Conservation (phyloP, 2,329 filamentous ascomycete species). For the Capronia coronata region DNA sequence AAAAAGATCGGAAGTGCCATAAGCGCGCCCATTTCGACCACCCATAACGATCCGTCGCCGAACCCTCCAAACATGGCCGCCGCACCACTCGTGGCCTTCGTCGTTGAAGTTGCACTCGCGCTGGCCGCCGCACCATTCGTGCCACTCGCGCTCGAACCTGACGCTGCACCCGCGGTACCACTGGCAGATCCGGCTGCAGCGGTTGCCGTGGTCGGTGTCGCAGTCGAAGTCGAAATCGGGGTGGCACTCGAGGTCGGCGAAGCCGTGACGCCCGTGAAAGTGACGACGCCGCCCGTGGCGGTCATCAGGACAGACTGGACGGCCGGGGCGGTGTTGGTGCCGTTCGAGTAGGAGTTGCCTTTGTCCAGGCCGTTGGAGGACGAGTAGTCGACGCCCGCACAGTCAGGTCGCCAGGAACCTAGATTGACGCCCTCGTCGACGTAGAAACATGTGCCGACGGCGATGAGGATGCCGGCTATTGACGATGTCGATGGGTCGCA, state of each 20-base stretch:
- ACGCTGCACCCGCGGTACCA: not conserved
- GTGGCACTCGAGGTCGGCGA: not conserved
- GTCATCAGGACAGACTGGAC: not conserved
- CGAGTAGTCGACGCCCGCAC: constrained; percentile 9
- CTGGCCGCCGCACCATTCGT: not conserved
- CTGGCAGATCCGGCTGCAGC: too few relatives aligned
- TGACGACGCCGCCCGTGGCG: constrained; percentile 9
- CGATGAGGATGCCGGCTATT: constrained; percentile 10
- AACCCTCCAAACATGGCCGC: not conserved
- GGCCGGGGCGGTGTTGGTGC: not conserved
- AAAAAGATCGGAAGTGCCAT: too few relatives aligned
- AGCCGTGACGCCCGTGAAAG: constrained; percentile 1
- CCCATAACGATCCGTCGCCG: too few relatives aligned
- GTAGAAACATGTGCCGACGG: constrained; percentile 15
- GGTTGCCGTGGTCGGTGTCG: not conserved
- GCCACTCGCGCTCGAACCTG: not conserved
- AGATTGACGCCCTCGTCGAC: constrained; percentile 7
- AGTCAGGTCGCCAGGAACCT: constrained; percentile 14
- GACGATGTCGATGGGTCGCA: constrained; percentile 7
- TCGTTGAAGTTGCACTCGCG: not conserved
- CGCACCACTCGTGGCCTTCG: not conserved
- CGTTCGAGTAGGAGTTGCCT: constrained; percentile 4
- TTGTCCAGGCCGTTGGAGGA: constrained; percentile 7
- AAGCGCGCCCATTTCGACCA: too few relatives aligned
- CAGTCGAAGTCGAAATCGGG: not conserved